Evolutionary conservation across 2,329 filamentous ascomycete genomes (phyloP).

Genomic region (Claviceps paspali): DNA sequence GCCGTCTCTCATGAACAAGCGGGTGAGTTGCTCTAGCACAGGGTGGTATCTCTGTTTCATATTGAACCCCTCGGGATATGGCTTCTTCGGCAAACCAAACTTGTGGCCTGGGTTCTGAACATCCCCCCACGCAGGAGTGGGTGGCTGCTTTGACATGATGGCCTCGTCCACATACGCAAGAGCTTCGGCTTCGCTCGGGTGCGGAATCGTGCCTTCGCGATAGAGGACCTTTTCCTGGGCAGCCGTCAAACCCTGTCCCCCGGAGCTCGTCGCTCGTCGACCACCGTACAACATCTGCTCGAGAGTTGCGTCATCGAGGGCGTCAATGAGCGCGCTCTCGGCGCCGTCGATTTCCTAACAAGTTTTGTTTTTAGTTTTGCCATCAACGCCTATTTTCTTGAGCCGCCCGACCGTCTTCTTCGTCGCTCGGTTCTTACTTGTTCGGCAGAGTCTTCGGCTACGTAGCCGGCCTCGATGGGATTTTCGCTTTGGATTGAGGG

Average conservation of each 20-base stretch:
- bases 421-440: no score
- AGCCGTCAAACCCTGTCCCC: constrained; percentile 21
- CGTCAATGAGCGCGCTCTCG: constrained; percentile 8
- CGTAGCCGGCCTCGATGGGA: no score
- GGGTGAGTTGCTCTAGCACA: constrained; percentile 73
- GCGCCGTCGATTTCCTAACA: neutral
- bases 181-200: constrained; percentile 18
- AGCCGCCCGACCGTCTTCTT: no score
- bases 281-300: constrained; percentile 23
- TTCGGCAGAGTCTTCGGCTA: neutral
- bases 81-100: constrained; percentile 55
- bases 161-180: no score
- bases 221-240: constrained; percentile 30
- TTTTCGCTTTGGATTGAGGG: neutral
- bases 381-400: constrained; percentile 2
- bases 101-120: constrained; percentile 47
- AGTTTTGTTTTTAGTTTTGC: neutral
- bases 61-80: constrained; percentile 45
- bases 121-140: constrained; percentile 6
- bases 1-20: constrained; percentile 80
- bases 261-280: constrained; percentile 14
- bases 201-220: constrained; percentile 25
- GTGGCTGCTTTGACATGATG: no score
- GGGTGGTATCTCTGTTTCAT: constrained; percentile 75
- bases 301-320: constrained; percentile 21